Evolutionary conservation across 1,139 yeast genomes (phyloP).

Genomic region (Sugiyamaella paludigena): DNA sequence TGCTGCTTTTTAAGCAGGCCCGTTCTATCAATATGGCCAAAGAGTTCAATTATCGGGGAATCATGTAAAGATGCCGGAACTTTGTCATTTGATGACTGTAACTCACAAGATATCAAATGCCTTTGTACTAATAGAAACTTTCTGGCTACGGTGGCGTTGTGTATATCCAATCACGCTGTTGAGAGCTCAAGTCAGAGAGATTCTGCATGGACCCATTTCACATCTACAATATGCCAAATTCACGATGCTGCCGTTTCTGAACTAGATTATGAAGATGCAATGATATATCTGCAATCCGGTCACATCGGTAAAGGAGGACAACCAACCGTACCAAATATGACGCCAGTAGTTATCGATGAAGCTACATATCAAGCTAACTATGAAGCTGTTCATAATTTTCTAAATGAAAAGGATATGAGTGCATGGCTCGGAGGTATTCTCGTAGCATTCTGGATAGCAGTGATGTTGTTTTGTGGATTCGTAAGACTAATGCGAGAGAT

Average conservation of each 20-base stretch:
- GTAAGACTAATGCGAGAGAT: conserved; percentile 23
- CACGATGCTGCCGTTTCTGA: conserved; percentile 27
- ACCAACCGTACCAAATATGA: conserved; percentile 9
- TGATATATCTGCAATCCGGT: conserved; percentile 15
- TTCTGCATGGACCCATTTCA: conserved; percentile 36
- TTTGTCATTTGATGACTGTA: conserved; percentile 30
- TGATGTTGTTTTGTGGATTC: conserved; percentile 25
- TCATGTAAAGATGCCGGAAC: conserved; percentile 34
- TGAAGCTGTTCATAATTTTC: conserved; percentile 26
- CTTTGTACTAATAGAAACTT: conserved; percentile 34
- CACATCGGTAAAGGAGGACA: neutral
- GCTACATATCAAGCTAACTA: conserved; percentile 14
- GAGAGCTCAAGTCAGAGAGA: conserved; percentile 26
- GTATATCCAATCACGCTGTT: conserved; percentile 23
- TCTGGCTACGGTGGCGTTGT: conserved; percentile 34
- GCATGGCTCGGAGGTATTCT: conserved; percentile 38
- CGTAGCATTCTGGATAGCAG: conserved; percentile 38
- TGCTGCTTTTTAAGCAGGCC: conserved; percentile 10
- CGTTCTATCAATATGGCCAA: conserved; percentile 33
- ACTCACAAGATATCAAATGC: conserved; percentile 32
- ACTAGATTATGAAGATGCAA: conserved; percentile 26
- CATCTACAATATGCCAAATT: conserved; percentile 29
- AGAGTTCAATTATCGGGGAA: conserved; percentile 35
- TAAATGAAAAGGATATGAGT: conserved; percentile 34
- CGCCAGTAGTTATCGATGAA: conserved; percentile 18